Evolutionary conservation across 2,329 filamentous ascomycete genomes (phyloP), one percentile per base, ranked within the genome.

Genomic region (Ambrosiella xylebori): DNA sequence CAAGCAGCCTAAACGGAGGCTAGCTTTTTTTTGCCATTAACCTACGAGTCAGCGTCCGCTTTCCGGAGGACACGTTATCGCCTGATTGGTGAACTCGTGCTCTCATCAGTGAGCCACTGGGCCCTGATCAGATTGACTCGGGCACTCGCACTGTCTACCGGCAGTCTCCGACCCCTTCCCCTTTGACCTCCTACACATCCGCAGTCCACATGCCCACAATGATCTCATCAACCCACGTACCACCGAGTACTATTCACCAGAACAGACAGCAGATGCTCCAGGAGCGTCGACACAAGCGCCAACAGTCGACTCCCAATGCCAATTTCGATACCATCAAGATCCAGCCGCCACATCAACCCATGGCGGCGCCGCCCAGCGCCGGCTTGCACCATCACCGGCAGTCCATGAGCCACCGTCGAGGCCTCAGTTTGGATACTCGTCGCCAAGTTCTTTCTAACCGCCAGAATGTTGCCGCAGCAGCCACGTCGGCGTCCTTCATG

Each of bases 301-400:
- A 95, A 76, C 84, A 87, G 67, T 95, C 89, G 67, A 91, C 86
- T 68, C 86, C 87, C 63, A 80, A 79, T 71, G 80, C 79, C 47
- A 56, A 55, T 69, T 86, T 87, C 73, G 86, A 91, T 70, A 80
- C 81, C 66, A 79, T 81, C 68, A 85, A 82, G 78, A 80, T 82
- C 51, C 67, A 66, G 49, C 68, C 69, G 63, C 69, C 67, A 62
- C 71, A 68, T 62, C 65, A 63, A 59, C 68, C 67, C 65, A 67
- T 73, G 56, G 55, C 50, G 6, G 56, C 59, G 17, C 59, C 59
- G 5, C 54, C 51, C 27, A 57, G 39, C 12, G 49, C 54, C 35
- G 35, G 44, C 36, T 15, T 57, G 13, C 58, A 54, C 5, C 49
- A 54, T n/a, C 59, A 61, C 3, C 51, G 58, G 7, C 58, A 57